A percentile compares a stretch with the other conserved stretches of the same genome.
Conservation (phyloP, 2,329 filamentous ascomycete genomes). For the Colletotrichum limetticola region DNA sequence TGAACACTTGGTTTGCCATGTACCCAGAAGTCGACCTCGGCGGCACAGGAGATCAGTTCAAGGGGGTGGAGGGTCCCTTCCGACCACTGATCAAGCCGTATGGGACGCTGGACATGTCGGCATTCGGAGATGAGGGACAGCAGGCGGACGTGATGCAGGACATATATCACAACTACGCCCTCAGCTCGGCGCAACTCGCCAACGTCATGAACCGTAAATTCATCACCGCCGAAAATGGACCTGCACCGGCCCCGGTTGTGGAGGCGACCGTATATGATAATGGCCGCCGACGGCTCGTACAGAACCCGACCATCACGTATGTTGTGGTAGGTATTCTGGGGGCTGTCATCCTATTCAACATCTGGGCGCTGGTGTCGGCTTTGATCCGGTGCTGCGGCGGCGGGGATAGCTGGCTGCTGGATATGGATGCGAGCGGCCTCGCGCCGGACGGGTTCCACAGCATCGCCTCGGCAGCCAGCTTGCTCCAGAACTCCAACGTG, state of each 20-base stretch:
- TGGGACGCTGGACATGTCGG: neutral
- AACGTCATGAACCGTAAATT: neutral
- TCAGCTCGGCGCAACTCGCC: constrained; percentile 3
- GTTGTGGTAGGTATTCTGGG: constrained; percentile 1
- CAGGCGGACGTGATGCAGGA: neutral
- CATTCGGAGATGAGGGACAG: neutral
- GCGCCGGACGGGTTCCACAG: constrained; percentile 4
- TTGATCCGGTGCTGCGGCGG: neutral
- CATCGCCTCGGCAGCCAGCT: neutral
- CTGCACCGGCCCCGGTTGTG: neutral
- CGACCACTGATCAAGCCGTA: neutral
- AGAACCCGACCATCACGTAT: constrained; percentile 13
- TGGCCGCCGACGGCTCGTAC: constrained; percentile 10
- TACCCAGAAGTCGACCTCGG: too few relatives aligned
- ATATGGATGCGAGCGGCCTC: constrained; percentile 13
- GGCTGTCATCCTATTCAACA: neutral
- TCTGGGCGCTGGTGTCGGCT: neutral
- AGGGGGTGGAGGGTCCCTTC: neutral
- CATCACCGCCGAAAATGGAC: neutral
- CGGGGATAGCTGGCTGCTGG: neutral
- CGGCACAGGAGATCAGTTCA: too few relatives aligned
- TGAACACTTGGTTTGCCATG: neutral
- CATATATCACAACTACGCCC: neutral
- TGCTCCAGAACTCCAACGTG: neutral
- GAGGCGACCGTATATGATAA: neutral